These are phyloP conservation scores for Ceratocystis harringtonii DNA, from an alignment of 2,329 filamentous ascomycete species.

Conservation along the genomic window DNA sequence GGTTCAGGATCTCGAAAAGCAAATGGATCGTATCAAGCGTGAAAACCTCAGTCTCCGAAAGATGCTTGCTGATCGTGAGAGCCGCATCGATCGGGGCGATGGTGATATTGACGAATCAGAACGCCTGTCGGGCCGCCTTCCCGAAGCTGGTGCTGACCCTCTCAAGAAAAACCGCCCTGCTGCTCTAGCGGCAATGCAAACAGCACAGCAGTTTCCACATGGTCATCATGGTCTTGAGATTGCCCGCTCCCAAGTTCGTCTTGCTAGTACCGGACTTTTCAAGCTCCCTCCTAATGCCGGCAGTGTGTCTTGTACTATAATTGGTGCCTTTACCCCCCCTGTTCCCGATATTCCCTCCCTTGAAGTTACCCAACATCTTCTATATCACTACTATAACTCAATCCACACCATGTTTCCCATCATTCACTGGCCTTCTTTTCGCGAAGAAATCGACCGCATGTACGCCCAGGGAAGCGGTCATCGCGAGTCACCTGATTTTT, in stretches of 20 bases:
- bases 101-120: slow-evolving; percentile 40
- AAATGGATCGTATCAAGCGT: slow-evolving; percentile 63
- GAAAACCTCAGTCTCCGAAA: slow-evolving; percentile 63
- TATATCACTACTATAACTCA: slow-evolving; percentile 60
- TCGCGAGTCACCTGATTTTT: slow-evolving; percentile 46
- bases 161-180: slow-evolving; percentile 16
- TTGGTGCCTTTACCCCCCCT: slow-evolving; percentile 32
- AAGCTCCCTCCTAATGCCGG: slow-evolving; percentile 16
- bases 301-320: slow-evolving; percentile 16
- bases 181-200: slow-evolving; percentile 15
- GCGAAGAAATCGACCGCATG: slow-evolving; percentile 57
- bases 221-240: slow-evolving; percentile 15
- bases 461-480: slow-evolving; percentile 49
- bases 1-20: slow-evolving; percentile 90
- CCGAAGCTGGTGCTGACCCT: slow-evolving; percentile 12
- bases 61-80: slow-evolving; percentile 39
- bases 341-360: slow-evolving; percentile 56
- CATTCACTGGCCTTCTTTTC: slow-evolving; percentile 75
- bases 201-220: slow-evolving; percentile 13
- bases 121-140: slow-evolving; percentile 8
- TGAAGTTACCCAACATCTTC: slow-evolving; percentile 52
- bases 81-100: slow-evolving; percentile 35
- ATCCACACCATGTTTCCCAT: slow-evolving; percentile 72
- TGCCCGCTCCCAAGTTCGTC: slow-evolving; percentile 15
- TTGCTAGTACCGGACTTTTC: slow-evolving; percentile 16